These are phyloP conservation scores for Ophiostoma sp. DNA, from an alignment of 2,329 filamentous ascomycete genomes.

Conservation along the genomic window DNA sequence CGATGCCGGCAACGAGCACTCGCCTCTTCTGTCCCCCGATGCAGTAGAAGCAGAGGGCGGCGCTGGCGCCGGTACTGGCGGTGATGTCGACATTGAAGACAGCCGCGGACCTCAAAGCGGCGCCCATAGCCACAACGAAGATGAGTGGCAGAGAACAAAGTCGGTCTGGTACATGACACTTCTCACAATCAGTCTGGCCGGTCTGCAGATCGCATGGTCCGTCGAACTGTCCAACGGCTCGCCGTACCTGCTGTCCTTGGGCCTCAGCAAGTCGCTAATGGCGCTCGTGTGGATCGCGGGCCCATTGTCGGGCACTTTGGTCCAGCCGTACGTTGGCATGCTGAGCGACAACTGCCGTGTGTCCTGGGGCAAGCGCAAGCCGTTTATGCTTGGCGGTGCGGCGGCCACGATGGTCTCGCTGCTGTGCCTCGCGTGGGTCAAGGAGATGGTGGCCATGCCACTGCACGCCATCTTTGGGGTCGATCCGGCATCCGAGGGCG, in stretches of 20 bases:
- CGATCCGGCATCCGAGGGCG: slow-evolving; percentile 62
- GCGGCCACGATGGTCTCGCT: slow-evolving; percentile 66
- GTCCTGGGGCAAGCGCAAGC: slow-evolving; percentile 75
- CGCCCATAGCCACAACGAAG: slow-evolving; percentile 42
- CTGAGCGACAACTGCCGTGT: slow-evolving; percentile 75
- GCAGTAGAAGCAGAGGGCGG: neutral
- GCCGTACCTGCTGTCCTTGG: slow-evolving; percentile 76
- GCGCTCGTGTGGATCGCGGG: slow-evolving; percentile 84
- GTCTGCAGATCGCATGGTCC: slow-evolving; percentile 92
- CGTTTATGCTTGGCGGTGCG: slow-evolving; percentile 74
- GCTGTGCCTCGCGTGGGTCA: slow-evolving; percentile 71
- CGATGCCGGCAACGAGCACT: slow-evolving; percentile 45
- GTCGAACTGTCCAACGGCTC: slow-evolving; percentile 94
- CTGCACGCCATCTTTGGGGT: slow-evolving; percentile 67
- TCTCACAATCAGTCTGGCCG: slow-evolving; percentile 82
- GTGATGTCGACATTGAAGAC: slow-evolving; percentile 37
- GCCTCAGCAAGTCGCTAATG: slow-evolving; percentile 79
- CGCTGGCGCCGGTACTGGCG: neutral
- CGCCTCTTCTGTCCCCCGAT: slow-evolving; percentile 47
- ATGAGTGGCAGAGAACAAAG: slow-evolving; percentile 66
- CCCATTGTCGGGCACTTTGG: slow-evolving; percentile 73
- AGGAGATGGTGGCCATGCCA: slow-evolving; percentile 68
- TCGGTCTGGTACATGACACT: slow-evolving; percentile 83
- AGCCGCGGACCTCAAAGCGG: neutral
- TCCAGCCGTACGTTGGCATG: slow-evolving; percentile 82